Evolutionary conservation across 495 filamentous ascomycete species (phyloP), one percentile per base, ranked within the genome.

Genomic region (Penicillium coffeae): DNA sequence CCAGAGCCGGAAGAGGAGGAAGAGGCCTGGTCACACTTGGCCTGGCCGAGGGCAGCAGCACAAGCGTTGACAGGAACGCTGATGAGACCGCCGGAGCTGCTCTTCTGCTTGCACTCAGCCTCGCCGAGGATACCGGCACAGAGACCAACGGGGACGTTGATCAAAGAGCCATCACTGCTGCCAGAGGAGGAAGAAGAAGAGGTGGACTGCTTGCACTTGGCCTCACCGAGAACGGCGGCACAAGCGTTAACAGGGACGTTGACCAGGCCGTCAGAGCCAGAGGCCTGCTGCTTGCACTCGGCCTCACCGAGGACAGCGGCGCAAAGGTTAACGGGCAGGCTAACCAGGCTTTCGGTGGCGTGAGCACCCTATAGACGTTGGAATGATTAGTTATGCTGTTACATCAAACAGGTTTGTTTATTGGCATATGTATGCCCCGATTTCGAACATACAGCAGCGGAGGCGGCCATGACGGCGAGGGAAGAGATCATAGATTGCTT

Each of bases 1-100:
- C 44, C 39, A 30, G 27, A 36, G 39, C 15, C 12, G 49, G 52
- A 48, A 14, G 51, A 43, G 47, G 52, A 48, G 14, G 51, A 39
- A 37, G 59, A 56, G 35, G 36, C 58, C 42, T 66, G 63, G 34
- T 66, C 51, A 50, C 63, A 66, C 53, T 64, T 62, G 52, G 55
- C 60, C 19, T 62, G 21, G 18, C 63, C 63, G 16, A 66, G 55
- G 33, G 45, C 63, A 44, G 55, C 60, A 14, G 62, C 4, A 20
- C 63, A 66, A n/a, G 33, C 49, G 30, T 62, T 51, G 7, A 66
- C 25, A 36, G 63, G 63, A 3, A 66, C 60, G 15, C 54, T 64
- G 55, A 66, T 60, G 48, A 66, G 33, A 6, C 60, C 60, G 36
- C 38, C 34, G 38, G 38, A 30, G 21, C 39, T 16, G 52, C 19